phyloP scores from a whole-genome alignment of 164 flowering plant species.

The Buxus sempervirens region DNA sequence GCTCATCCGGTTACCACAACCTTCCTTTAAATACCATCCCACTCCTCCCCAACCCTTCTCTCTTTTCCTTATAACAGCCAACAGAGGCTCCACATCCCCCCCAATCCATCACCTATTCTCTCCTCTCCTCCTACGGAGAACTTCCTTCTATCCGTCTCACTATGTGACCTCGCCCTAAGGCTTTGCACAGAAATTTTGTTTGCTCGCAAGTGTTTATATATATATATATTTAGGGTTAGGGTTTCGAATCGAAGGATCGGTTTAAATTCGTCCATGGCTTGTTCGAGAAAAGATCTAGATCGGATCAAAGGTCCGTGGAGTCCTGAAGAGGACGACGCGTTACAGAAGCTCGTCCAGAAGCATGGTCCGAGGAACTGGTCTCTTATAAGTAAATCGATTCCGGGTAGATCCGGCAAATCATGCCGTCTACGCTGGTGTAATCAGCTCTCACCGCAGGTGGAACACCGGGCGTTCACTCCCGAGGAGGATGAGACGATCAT shows the following conservation, averaged over 20 bases:
- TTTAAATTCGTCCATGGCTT: slow-evolving; percentile 18
- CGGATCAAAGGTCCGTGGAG: slow-evolving; percentile 98
- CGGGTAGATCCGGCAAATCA: slow-evolving; percentile 89
- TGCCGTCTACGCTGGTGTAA: slow-evolving; percentile 94
- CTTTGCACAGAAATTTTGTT: background rate
- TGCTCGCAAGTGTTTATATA: background rate
- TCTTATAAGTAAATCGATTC: slow-evolving; percentile 71
- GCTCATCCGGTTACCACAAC: slow-evolving; percentile 36
- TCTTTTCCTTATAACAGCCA: slow-evolving; percentile 12
- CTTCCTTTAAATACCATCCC: slow-evolving; percentile 21
- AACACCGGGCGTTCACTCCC: slow-evolving; percentile 64
- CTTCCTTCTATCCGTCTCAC: background rate
- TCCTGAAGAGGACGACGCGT: slow-evolving; percentile 74
- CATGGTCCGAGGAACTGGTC: slow-evolving; percentile 94
- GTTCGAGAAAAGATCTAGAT: slow-evolving; percentile 47
- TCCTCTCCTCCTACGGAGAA: background rate
- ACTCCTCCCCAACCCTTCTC: background rate
- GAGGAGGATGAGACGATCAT: slow-evolving; percentile 78
- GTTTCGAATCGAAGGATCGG: slow-evolving; percentile 1
- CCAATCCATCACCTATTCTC: background rate
- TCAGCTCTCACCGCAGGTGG: slow-evolving; percentile 86
- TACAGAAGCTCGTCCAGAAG: slow-evolving; percentile 53
- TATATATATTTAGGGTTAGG: background rate
- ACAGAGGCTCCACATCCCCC: slow-evolving; percentile 34
- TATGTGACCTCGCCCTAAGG: background rate